Percentiles rank a stretch among this genome's conserved stretches.
phyloP scores from a whole-genome alignment of 345 rosid genomes.

The Microcos paniculata region DNA sequence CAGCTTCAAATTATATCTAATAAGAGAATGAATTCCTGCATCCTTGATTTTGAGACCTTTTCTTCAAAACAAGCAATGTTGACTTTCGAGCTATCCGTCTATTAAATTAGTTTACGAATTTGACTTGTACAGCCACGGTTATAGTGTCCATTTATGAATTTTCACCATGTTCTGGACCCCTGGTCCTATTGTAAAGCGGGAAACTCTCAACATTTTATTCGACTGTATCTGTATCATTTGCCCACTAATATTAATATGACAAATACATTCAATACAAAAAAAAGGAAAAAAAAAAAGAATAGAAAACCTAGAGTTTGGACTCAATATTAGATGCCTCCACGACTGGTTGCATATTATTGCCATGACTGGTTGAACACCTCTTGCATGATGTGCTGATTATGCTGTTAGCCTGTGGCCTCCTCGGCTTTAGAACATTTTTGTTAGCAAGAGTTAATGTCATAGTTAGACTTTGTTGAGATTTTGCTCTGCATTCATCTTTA shows the following conservation, averaged over 20 bases:
- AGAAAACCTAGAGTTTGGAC: background rate
- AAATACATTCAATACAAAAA: background rate
- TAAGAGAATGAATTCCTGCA: background rate
- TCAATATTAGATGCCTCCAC: background rate
- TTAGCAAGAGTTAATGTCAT: background rate
- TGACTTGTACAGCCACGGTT: background rate
- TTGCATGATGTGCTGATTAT: background rate
- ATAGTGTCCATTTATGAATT: background rate
- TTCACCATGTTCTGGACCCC: background rate
- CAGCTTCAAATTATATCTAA: background rate
- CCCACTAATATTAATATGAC: too few relatives aligned
- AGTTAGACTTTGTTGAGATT: background rate
- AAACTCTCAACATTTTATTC: background rate
- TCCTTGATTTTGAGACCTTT: slow-evolving; percentile 13
- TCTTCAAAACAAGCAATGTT: background rate
- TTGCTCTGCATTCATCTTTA: slow-evolving; percentile 26
- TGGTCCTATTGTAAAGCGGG: background rate
- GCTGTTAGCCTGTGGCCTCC: background rate
- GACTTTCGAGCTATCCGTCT: background rate
- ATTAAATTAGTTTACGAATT: background rate
- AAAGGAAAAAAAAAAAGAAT: too few relatives aligned
- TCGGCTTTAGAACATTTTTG: background rate
- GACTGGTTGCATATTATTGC: background rate
- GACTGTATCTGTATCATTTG: background rate
- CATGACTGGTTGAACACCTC: background rate